These are phyloP conservation scores for Mycena indigotica DNA, from an alignment of 768 basidiomycete species.

Conservation along the genomic window DNA sequence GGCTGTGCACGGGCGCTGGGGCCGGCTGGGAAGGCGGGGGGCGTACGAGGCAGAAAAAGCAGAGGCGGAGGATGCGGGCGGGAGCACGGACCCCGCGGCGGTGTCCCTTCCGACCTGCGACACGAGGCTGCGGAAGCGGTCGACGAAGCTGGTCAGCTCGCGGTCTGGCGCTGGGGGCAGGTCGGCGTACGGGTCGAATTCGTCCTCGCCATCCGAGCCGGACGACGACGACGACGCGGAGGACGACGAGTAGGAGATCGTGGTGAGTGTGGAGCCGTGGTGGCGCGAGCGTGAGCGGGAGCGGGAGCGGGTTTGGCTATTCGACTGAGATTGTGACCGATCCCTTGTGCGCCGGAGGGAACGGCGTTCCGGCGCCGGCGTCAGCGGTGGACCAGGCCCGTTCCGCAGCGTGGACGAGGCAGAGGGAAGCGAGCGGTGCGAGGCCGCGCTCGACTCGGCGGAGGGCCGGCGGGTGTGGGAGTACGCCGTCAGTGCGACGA, in stretches of 20 bases:
- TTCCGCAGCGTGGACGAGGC: constrained; percentile 15
- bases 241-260: constrained; percentile 7
- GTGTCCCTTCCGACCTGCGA: constrained; percentile 55
- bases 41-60: constrained; percentile 51
- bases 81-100: constrained; percentile 21
- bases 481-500: constrained; percentile 30
- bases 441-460: constrained; percentile 19
- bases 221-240: neutral
- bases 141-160: constrained; percentile 46
- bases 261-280: neutral
- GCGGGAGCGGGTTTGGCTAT: constrained; percentile 12
- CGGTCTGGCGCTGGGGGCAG: constrained; percentile 26
- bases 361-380: constrained; percentile 17
- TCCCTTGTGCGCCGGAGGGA: constrained; percentile 14
- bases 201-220: neutral
- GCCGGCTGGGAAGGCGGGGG: constrained; percentile 42
- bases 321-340: too few relatives aligned
- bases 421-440: constrained; percentile 24
- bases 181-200: constrained; percentile 19
- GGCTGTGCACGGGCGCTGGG: constrained; percentile 36
- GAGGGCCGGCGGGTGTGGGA: constrained; percentile 24
- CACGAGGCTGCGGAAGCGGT: constrained; percentile 54
- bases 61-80: constrained; percentile 38
- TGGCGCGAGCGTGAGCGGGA: neutral
- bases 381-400: constrained; percentile 24